Base-by-base conservation (phyloP, 305 asterid species). In the Fraxinus ornus region DNA sequence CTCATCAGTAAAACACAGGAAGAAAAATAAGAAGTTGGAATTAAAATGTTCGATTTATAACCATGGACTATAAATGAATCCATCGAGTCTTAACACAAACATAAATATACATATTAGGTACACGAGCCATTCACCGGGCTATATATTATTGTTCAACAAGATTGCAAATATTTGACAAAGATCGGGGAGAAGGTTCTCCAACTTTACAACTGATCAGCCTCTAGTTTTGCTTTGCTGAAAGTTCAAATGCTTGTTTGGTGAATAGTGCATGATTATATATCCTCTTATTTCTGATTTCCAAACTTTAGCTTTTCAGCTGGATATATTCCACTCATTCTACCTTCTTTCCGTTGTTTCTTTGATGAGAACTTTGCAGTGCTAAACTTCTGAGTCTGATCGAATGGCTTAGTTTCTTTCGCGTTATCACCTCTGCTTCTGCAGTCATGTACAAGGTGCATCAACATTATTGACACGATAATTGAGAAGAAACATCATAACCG, bases 251-350 rank as follows among this genome's bases (percentile, higher is more conserved):
- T 62, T 17, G 2, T 7, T 62, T 12, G 71, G 9, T 22, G 32
- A 62, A 21, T 62, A 7, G 32, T 62, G 71, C 33, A 62, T 10
- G 36, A 12, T 66, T 6, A 13, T 30, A 32, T 70, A 32, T 71
- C 75, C 41, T 70, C 39, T 70, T 70, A 13, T 30, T 28, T 78
- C 79, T 76, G 85, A 36, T 79, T 85, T 85, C 90, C 84, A 55
- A 94, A 81, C 90, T 83, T 92, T 66, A 92, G 82, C 87, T 89
- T 93, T 64, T 85, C 92, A 19, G 97, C 73, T 78, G 95, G 94
- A 82, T 93, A 93, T 47, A 83, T 24, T 85, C 92, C 93, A 82
- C 87, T 86, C 70, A 81, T 77, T 60, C 75, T 81, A 78, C 84
- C 84, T 79, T 84, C 82, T 72, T 49, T 86, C 73, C 85, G 89